Evolutionary conservation across 78 protist species (phyloP).

Genomic region (Dictyostelium brefeldianum): DNA sequence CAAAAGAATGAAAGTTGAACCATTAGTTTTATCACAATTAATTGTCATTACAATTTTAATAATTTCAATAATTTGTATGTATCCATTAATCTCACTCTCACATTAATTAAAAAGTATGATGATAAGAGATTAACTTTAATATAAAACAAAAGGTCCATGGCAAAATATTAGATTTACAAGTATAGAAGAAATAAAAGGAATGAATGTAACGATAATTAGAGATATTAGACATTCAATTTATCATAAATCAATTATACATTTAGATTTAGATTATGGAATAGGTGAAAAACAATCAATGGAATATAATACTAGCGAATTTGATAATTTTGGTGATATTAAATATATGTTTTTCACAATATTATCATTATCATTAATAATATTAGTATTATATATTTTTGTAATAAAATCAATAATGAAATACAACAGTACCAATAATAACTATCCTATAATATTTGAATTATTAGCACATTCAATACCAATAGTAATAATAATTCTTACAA

Average conservation of each 20-base stretch:
- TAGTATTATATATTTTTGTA: too few relatives aligned
- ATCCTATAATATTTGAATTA: neutral
- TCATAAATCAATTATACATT: neutral
- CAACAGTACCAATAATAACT: too few relatives aligned
- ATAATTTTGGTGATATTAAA: too few relatives aligned
- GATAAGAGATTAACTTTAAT: too few relatives aligned
- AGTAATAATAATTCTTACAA: neutral
- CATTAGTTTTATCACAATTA: neutral
- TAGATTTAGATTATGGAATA: neutral
- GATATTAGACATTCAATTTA: slow-evolving; percentile 2
- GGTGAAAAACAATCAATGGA: too few relatives aligned
- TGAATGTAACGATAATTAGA: neutral
- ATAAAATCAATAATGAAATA: too few relatives aligned
- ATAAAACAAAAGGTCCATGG: neutral
- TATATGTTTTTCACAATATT: too few relatives aligned
- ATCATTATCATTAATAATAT: too few relatives aligned
- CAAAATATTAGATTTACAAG: neutral
- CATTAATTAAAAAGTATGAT: too few relatives aligned
- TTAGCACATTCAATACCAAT: neutral
- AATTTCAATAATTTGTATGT: neutral
- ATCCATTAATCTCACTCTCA: too few relatives aligned
- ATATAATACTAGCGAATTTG: too few relatives aligned
- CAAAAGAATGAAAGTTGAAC: neutral
- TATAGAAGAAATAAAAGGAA: neutral
- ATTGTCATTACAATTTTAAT: neutral